A percentile compares a stretch with the other conserved stretches of the same genome.
Conservation (phyloP, 2,329 filamentous ascomycete species). For the Arthrobotrys entomopaga region DNA sequence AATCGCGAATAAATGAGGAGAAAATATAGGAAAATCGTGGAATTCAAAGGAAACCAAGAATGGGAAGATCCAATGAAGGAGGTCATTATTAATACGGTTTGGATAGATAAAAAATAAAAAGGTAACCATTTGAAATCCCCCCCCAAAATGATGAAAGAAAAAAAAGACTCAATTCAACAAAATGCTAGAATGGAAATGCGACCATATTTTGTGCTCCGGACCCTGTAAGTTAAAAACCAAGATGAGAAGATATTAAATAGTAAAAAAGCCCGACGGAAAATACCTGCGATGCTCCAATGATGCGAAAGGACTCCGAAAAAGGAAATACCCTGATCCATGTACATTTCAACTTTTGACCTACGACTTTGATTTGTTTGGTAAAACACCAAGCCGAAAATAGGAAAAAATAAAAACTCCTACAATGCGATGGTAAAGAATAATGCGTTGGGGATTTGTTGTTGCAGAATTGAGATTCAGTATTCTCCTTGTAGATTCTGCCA, state of each 20-base stretch:
- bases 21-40: constrained; percentile 27
- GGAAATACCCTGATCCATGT: constrained; percentile 35
- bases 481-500: constrained; percentile 51
- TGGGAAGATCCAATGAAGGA: constrained; percentile 13
- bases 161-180: constrained; percentile 23
- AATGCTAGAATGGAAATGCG: constrained; percentile 17
- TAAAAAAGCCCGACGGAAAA: constrained; percentile 29
- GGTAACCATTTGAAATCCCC: constrained; percentile 6
- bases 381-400: constrained; percentile 45
- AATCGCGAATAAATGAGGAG: constrained; percentile 5
- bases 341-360: constrained; percentile 36
- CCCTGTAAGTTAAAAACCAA: constrained; percentile 18
- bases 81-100: constrained; percentile 33
- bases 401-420: constrained; percentile 20
- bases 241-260: constrained; percentile 34
- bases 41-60: background rate
- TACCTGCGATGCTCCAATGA: constrained; percentile 23
- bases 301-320: constrained; percentile 41
- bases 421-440: constrained; percentile 2
- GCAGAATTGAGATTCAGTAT: constrained; percentile 28
- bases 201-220: constrained; percentile 28
- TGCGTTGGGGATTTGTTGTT: constrained; percentile 44
- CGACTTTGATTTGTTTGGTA: constrained; percentile 16
- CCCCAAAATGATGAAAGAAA: constrained; percentile 5
- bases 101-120: constrained; percentile 22